A percentile compares a stretch with the other conserved stretches of the same genome.
These are phyloP conservation scores for Colletotrichum sublineola DNA, from an alignment of 2,329 filamentous ascomycete genomes.

Conservation along the genomic window DNA sequence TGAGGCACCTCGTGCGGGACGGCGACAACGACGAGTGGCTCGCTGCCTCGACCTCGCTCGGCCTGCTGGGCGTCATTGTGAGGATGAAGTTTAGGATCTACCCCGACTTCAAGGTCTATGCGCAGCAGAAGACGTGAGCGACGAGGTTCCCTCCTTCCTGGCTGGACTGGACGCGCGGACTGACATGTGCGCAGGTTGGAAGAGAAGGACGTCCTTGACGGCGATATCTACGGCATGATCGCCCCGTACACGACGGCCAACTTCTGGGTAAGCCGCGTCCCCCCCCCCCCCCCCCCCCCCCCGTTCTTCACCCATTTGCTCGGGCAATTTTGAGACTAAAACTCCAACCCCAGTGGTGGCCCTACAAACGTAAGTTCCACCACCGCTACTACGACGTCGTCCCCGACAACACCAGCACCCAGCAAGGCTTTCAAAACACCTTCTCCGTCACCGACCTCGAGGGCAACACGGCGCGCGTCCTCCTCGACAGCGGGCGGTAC, in stretches of 20 bases:
- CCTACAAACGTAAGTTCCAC: conserved; percentile 64
- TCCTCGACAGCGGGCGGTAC: conserved; percentile 63
- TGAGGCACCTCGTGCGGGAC: conserved; percentile 57
- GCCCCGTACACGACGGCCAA: conserved; percentile 65
- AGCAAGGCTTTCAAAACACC: conserved; percentile 65
- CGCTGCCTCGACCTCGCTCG: conserved; percentile 64
- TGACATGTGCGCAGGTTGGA: conserved; percentile 51
- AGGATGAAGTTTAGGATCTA: conserved; percentile 64
- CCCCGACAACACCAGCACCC: conserved; percentile 53
- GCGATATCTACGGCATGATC: conserved; percentile 64
- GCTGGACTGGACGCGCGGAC: not conserved
- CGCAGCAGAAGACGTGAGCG: conserved; percentile 62
- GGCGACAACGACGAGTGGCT: conserved; percentile 63
- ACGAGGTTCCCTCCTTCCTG: not conserved
- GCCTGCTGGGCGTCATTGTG: conserved; percentile 62
- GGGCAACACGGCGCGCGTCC: conserved; percentile 54
- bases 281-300: no score
- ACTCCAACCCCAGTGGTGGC: conserved; percentile 59
- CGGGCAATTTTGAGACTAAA: not conserved
- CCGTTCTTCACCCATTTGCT: no score
- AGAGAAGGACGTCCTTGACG: conserved; percentile 62
- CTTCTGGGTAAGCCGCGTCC: conserved; percentile 58
- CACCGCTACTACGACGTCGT: conserved; percentile 66
- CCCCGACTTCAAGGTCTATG: conserved; percentile 65
- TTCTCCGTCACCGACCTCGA: conserved; percentile 63